phyloP scores from a whole-genome alignment of 2,329 filamentous ascomycete species.

The Fusarium camptoceras region DNA sequence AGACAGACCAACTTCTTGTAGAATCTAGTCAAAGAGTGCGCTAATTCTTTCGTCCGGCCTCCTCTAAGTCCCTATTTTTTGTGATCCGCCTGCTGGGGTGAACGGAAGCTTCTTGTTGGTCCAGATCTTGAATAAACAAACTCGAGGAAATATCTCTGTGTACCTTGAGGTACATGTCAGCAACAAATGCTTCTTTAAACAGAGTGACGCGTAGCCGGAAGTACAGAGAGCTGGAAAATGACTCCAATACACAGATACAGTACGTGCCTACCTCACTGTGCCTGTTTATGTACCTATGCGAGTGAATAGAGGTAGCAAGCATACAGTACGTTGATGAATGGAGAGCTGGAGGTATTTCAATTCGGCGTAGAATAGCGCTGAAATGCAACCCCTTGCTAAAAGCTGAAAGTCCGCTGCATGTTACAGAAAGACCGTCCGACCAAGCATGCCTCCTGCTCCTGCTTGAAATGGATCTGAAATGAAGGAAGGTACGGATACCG shows the following conservation, averaged over 20 bases:
- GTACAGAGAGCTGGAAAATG: background rate
- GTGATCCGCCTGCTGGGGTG: too few species aligned
- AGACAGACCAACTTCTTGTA: too few species aligned
- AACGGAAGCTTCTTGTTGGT: background rate
- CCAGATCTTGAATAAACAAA: background rate
- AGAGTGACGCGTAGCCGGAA: background rate
- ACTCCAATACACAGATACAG: background rate
- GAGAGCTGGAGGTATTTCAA: background rate
- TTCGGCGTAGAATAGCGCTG: slow-evolving; percentile 31
- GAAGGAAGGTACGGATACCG: slow-evolving; percentile 21
- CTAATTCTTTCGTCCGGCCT: too few species aligned
- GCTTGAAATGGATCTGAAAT: slow-evolving; percentile 5
- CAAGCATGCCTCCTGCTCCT: slow-evolving; percentile 4
- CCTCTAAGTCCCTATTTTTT: too few species aligned
- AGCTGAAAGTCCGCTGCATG: slow-evolving; percentile 2
- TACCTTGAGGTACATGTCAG: background rate
- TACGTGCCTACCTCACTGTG: background rate
- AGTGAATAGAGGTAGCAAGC: background rate
- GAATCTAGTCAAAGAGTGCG: too few species aligned
- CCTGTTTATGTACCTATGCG: background rate
- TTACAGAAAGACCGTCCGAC: background rate
- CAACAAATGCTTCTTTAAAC: background rate
- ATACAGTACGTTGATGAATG: background rate
- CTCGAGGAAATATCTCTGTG: background rate
- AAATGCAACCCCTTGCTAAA: slow-evolving; percentile 21